Conservation (phyloP, 768 basidiomycete species). For the Gloeopeniophorella convolvens region DNA sequence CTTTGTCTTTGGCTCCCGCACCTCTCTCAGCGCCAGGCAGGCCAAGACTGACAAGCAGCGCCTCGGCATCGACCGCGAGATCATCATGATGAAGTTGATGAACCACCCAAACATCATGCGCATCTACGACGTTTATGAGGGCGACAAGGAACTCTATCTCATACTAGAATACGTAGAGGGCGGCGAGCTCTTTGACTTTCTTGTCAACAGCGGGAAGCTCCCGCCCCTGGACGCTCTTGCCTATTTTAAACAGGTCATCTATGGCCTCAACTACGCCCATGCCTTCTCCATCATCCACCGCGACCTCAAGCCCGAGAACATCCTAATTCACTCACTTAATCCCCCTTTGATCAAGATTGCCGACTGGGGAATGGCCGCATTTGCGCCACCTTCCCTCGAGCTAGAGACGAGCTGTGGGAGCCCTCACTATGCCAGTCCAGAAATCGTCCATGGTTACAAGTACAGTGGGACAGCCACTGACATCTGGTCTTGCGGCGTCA, state of each 20-base stretch:
- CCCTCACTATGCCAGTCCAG: conserved; percentile 95
- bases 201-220: conserved; percentile 83
- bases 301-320: conserved; percentile 97
- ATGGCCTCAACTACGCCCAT: conserved; percentile 94
- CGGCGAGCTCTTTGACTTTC: conserved; percentile 94
- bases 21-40: conserved; percentile 56
- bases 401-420: conserved; percentile 95
- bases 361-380: conserved; percentile 98
- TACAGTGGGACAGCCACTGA: conserved; percentile 89
- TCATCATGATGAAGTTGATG: conserved; percentile 99
- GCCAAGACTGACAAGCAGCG: conserved; percentile 76
- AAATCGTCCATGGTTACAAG: conserved; percentile 87
- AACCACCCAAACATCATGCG: conserved; percentile 96
- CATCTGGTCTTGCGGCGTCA: conserved; percentile 96
- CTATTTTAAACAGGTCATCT: conserved; percentile 94
- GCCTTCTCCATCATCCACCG: conserved; percentile 97
- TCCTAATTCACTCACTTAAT: conserved; percentile 77
- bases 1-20: conserved; percentile 66
- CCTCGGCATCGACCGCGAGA: conserved; percentile 87
- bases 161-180: conserved; percentile 94
- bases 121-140: conserved; percentile 94
- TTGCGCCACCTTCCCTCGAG: conserved; percentile 77
- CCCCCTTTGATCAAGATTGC: conserved; percentile 91
- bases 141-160: conserved; percentile 83
- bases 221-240: conserved; percentile 75